These are phyloP conservation scores for Lichina pygmaea DNA, from an alignment of 495 filamentous ascomycete genomes.

Conservation along the genomic window DNA sequence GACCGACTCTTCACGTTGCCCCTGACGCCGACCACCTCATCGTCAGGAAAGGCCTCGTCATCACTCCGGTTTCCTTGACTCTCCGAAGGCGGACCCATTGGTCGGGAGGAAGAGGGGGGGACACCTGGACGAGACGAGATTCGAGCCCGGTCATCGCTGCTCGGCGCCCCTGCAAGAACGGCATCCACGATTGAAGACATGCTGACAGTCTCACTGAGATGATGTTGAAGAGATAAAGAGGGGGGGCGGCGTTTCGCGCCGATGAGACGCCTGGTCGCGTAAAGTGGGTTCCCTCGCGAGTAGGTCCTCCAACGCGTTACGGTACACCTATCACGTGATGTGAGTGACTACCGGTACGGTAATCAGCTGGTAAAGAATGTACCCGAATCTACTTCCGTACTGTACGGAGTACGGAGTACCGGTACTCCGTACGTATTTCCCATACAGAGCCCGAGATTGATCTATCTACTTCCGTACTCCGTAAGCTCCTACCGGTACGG, in stretches of 20 bases:
- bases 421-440: too few species aligned
- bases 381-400: too few species aligned
- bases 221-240: neutral
- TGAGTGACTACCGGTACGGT: too few species aligned
- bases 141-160: neutral
- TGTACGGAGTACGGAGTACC: too few species aligned
- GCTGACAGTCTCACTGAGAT: neutral
- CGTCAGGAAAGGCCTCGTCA: slow-evolving; percentile 36
- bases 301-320: too few species aligned
- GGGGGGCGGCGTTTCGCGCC: neutral
- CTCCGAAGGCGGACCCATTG: slow-evolving; percentile 33
- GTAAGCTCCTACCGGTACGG: too few species aligned
- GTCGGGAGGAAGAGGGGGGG: slow-evolving; percentile 24
- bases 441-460: too few species aligned
- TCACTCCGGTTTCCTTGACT: slow-evolving; percentile 36
- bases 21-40: slow-evolving; percentile 28
- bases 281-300: slow-evolving; percentile 1
- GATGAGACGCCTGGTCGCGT: slow-evolving; percentile 1
- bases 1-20: slow-evolving; percentile 28
- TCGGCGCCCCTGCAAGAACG: neutral
- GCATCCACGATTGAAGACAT: slow-evolving; percentile 1
- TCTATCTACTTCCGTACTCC: too few species aligned
- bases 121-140: neutral
- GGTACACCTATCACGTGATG: too few species aligned
- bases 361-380: too few species aligned